phyloP scores from a whole-genome alignment of 768 basidiomycete species.

The Myochromella boudieri region DNA sequence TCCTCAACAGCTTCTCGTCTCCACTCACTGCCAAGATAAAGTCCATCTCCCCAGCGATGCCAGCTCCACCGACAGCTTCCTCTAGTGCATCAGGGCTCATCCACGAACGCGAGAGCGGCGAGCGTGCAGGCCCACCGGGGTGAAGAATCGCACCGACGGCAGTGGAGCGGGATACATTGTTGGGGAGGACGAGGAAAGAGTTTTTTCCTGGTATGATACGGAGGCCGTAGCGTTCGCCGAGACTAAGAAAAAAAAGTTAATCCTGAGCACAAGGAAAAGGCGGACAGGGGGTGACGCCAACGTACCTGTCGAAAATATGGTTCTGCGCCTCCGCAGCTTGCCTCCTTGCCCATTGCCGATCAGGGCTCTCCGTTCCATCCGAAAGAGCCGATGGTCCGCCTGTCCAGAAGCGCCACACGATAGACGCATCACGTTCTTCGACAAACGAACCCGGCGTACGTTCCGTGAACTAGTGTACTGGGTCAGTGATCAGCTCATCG shows the following conservation, averaged over 20 bases:
- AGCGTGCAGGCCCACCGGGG: constrained; percentile 53
- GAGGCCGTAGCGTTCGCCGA: constrained; percentile 80
- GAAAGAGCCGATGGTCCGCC: constrained; percentile 31
- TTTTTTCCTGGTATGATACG: constrained; percentile 81
- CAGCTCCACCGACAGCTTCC: constrained; percentile 13
- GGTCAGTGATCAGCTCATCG: neutral
- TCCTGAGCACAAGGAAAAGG: neutral
- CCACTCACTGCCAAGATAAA: constrained; percentile 67
- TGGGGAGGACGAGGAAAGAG: constrained; percentile 80
- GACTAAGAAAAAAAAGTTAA: constrained; percentile 34
- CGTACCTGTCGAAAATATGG: constrained; percentile 79
- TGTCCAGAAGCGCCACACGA: constrained; percentile 87
- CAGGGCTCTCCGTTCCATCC: constrained; percentile 40
- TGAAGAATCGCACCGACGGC: constrained; percentile 80
- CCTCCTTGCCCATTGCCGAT: constrained; percentile 79
- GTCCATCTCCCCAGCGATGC: constrained; percentile 43
- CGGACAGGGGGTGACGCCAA: neutral
- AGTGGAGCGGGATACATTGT: constrained; percentile 80
- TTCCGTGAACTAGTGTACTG: constrained; percentile 69
- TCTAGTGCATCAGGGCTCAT: constrained; percentile 34
- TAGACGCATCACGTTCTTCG: constrained; percentile 78
- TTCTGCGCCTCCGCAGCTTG: constrained; percentile 92
- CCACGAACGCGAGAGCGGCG: constrained; percentile 37
- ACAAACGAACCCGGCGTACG: constrained; percentile 85
- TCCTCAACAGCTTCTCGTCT: constrained; percentile 76